These are phyloP conservation scores for Eucalyptus cloeziana DNA, from an alignment of 345 rosid species.

Conservation along the genomic window DNA sequence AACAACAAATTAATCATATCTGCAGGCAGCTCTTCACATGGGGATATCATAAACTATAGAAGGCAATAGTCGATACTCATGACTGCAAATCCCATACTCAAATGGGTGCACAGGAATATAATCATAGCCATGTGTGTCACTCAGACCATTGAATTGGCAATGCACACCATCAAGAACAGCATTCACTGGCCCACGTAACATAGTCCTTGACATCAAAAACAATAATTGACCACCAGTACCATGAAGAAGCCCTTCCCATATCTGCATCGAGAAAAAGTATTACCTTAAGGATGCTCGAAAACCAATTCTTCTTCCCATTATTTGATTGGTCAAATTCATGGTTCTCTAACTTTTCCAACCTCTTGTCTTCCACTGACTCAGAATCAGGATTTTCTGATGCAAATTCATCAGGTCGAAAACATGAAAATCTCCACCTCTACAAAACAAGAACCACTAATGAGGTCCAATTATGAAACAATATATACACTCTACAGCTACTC, in stretches of 20 bases:
- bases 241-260: neutral
- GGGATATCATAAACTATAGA: neutral
- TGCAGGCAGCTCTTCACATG: neutral
- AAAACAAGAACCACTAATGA: neutral
- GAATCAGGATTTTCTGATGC: neutral
- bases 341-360: neutral
- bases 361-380: neutral
- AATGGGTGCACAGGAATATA: neutral
- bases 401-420: neutral
- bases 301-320: neutral
- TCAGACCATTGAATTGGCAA: neutral
- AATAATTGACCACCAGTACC: neutral
- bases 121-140: neutral
- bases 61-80: neutral
- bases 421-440: conserved; percentile 5
- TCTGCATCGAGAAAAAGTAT: neutral
- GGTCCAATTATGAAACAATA: neutral
- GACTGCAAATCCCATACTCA: neutral
- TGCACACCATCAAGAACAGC: neutral
- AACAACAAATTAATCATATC: neutral
- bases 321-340: neutral
- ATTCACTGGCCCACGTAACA: neutral
- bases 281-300: neutral
- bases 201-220: neutral
- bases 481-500: neutral